phyloP scores from a whole-genome alignment of 805 yeast species.

The Pichia californica region DNA sequence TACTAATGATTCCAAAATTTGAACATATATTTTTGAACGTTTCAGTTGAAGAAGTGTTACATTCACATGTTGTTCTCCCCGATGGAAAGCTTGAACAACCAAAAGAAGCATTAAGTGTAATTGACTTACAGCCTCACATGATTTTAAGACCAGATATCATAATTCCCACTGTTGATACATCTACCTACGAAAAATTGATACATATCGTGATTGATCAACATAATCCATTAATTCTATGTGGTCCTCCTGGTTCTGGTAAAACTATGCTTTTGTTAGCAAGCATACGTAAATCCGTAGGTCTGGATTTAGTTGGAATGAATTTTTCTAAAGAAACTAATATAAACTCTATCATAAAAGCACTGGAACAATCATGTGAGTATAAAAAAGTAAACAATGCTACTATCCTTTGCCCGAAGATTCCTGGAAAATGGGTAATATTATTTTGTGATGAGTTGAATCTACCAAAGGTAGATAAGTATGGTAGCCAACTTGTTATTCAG shows the following conservation, averaged over 20 bases:
- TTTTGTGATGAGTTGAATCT: conserved; percentile 91
- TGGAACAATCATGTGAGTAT: conserved; percentile 71
- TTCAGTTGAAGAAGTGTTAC: conserved; percentile 26
- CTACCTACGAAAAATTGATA: conserved; percentile 56
- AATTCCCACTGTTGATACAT: conserved; percentile 75
- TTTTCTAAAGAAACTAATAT: conserved; percentile 80
- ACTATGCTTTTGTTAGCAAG: conserved; percentile 83
- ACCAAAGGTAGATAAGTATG: conserved; percentile 65
- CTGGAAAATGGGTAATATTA: conserved; percentile 68
- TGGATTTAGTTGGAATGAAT: conserved; percentile 63
- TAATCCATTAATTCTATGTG: conserved; percentile 67
- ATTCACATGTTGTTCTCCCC: conserved; percentile 39
- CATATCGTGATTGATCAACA: conserved; percentile 49
- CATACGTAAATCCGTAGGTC: conserved; percentile 47
- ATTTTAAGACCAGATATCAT: conserved; percentile 57
- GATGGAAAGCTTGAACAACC: conserved; percentile 41
- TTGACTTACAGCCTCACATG: conserved; percentile 50
- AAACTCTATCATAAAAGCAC: conserved; percentile 46
- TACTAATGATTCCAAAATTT: conserved; percentile 22
- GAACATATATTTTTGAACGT: conserved; percentile 5
- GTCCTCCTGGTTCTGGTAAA: conserved; percentile 97
- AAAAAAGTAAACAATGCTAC: conserved; percentile 44
- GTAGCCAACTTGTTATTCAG: conserved; percentile 64
- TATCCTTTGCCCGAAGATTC: conserved; percentile 48
- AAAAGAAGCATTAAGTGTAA: conserved; percentile 32